A percentile compares a stretch with the other conserved stretches of the same genome.
Evolutionary conservation across 2,329 filamentous ascomycete genomes (phyloP).

Genomic region (Ophiostoma populinum): DNA sequence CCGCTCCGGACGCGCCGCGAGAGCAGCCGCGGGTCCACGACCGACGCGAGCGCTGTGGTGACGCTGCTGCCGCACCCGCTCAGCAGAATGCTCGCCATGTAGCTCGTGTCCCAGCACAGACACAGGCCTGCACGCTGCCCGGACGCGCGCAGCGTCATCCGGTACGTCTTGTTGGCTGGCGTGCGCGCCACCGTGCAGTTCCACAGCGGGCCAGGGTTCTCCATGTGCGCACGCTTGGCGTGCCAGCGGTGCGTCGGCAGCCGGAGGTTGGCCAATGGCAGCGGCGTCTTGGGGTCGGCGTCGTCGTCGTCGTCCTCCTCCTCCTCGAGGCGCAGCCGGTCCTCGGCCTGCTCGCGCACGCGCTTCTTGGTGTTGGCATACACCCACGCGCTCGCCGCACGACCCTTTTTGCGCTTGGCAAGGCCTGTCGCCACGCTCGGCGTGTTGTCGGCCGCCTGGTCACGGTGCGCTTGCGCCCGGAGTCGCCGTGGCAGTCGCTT

Average conservation of each 20-base stretch:
- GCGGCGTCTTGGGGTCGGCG: constrained; percentile 48
- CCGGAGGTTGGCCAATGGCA: constrained; percentile 82
- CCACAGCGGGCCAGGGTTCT: constrained; percentile 66
- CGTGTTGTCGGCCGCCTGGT: constrained; percentile 85
- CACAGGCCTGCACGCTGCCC: constrained; percentile 54
- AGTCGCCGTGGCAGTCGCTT: constrained; percentile 73
- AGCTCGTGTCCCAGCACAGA: constrained; percentile 76
- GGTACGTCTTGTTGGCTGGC: constrained; percentile 77
- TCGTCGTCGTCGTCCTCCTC: constrained; percentile 12
- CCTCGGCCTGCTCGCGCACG: constrained; percentile 12
- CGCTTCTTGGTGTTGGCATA: constrained; percentile 16
- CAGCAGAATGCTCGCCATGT: constrained; percentile 71
- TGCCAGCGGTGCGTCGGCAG: constrained; percentile 90
- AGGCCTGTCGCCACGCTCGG: constrained; percentile 44
- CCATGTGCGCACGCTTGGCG: constrained; percentile 82
- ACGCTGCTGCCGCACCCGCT: constrained; percentile 32
- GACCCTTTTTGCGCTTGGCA: constrained; percentile 30
- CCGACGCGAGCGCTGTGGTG: constrained; percentile 5
- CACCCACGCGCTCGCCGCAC: constrained; percentile 10
- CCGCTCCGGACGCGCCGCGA: constrained; percentile 3
- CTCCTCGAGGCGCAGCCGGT: constrained; percentile 5
- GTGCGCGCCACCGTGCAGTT: constrained; percentile 72
- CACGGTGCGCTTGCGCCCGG: constrained; percentile 45
- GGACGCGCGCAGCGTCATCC: constrained; percentile 67
- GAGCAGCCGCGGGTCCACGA: constrained; percentile 8